Percentiles rank a stretch among this genome's conserved stretches.
phyloP scores from a whole-genome alignment of 1,139 yeast genomes.

The Magnusiomyces paraingens region DNA sequence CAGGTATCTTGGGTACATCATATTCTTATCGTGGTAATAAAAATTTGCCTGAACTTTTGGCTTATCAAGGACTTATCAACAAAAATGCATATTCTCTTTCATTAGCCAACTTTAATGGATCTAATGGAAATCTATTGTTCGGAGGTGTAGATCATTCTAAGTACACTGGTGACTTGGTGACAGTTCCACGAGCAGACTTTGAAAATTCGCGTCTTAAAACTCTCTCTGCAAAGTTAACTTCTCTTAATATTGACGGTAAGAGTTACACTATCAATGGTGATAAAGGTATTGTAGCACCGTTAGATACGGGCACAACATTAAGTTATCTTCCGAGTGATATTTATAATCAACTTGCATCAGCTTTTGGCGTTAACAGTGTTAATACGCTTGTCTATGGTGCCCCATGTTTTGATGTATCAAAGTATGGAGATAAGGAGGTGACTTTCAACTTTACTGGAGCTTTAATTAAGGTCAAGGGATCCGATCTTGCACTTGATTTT shows the following conservation, averaged over 20 bases:
- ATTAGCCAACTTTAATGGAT: not conserved
- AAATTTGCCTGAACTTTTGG: slow-evolving; percentile 45
- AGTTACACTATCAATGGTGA: slow-evolving; percentile 2
- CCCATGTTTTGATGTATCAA: slow-evolving; percentile 17
- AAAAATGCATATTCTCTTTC: not conserved
- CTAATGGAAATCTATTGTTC: slow-evolving; percentile 38
- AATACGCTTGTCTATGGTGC: slow-evolving; percentile 1
- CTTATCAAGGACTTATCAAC: slow-evolving; percentile 26
- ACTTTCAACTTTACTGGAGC: slow-evolving; percentile 1
- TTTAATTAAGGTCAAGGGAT: not conserved
- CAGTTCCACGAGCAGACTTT: slow-evolving; percentile 15
- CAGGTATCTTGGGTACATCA: slow-evolving; percentile 14
- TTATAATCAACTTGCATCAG: slow-evolving; percentile 17
- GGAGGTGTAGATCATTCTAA: slow-evolving; percentile 48
- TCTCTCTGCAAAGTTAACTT: slow-evolving; percentile 12
- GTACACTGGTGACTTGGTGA: slow-evolving; percentile 34
- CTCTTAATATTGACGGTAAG: slow-evolving; percentile 1
- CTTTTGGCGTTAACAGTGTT: slow-evolving; percentile 8
- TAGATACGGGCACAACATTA: slow-evolving; percentile 7
- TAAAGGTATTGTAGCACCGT: slow-evolving; percentile 9
- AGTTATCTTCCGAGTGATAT: slow-evolving; percentile 9
- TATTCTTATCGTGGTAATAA: slow-evolving; percentile 16
- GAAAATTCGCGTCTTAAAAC: slow-evolving; percentile 6
- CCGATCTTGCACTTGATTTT: slow-evolving; percentile 5
- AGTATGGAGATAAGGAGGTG: slow-evolving; percentile 14